Base-by-base conservation (phyloP, 2,329 filamentous ascomycete species). In the Capronia epimyces region DNA sequence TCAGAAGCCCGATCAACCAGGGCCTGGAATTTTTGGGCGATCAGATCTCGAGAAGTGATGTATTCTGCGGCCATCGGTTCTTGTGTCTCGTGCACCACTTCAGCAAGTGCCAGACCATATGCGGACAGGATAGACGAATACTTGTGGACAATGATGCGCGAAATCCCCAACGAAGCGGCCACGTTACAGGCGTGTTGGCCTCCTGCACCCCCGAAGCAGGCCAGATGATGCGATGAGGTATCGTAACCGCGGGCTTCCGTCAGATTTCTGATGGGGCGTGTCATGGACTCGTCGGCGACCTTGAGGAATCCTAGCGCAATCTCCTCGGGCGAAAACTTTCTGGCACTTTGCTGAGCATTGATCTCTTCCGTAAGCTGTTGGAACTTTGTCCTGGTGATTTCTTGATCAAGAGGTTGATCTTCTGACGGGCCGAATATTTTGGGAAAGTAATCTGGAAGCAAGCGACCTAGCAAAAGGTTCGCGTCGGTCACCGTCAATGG, bases 401-500 rank as follows among this genome's bases (percentile, higher is more conserved):
- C 73, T 1, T 64, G 60, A 36, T 73, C 73, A 8, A 78, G 62
- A 0, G 70, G 83, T 65, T 93, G 80, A 51, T 93, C 75, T 64
- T 95, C 89, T 32, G 87, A 83, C 65, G 86, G 82, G 34, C 89
- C 89, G 63, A 95, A 95, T 49, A 95, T 95, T 64, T 87, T 89
- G 0, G 90, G 90, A 64, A 96, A 96, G 74, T 91, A 94, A 54
- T 94, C 87, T 0, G 59, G 71, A 32, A 67, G 60, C 27, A 69
- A 66, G 29, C 90, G 79, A 0, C 90, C 89, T 0, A 95, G 79
- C 61, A 88, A 88, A 4, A 95, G 68, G 60, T 95, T 95, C 1
- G 89, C 89, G 64, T 96, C 89, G 0, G 89, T 96, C n/a, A 96
- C 89, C 0, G 90, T 93, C 3, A 90, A 76, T 2, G 89, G 89